Evolutionary conservation across 1,139 yeast genomes (phyloP).

Genomic region (Yamadazyma kanchanaburiensis): DNA sequence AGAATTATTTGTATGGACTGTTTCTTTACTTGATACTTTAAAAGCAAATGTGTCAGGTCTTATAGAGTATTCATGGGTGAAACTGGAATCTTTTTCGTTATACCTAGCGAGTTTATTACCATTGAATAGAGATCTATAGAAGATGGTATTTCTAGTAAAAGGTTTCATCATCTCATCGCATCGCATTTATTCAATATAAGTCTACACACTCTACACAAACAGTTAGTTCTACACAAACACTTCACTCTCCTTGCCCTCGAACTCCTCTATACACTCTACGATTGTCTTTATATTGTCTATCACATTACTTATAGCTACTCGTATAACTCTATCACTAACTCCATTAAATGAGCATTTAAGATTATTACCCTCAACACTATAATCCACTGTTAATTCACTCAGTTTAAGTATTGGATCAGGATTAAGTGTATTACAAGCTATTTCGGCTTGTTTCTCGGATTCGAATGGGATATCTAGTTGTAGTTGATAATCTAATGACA

Average conservation of each 20-base stretch:
- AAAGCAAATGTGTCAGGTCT: conserved; percentile 49
- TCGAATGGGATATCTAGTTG: conserved; percentile 57
- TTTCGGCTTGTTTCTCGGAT: conserved; percentile 53
- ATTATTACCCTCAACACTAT: conserved; percentile 20
- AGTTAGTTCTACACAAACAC: conserved; percentile 9
- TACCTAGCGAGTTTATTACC: conserved; percentile 9
- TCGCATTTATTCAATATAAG: too few species aligned
- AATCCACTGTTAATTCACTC: conserved; percentile 50
- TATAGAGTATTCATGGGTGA: conserved; percentile 45
- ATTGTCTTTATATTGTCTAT: conserved; percentile 64
- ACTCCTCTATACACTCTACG: conserved; percentile 65
- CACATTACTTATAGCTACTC: conserved; percentile 69
- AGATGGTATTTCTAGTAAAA: too few species aligned
- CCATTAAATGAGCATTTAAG: conserved; percentile 51
- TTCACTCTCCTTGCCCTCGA: conserved; percentile 37
- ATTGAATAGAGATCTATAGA: conserved; percentile 10
- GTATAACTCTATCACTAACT: conserved; percentile 56
- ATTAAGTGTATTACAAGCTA: conserved; percentile 55
- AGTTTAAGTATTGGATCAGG: conserved; percentile 82
- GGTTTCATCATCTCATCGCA: too few species aligned
- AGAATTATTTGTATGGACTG: conserved; percentile 3
- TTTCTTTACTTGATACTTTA: conserved; percentile 24
- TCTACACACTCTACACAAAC: background rate
- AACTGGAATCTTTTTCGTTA: conserved; percentile 21
- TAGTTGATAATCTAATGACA: conserved; percentile 8